Conservation (phyloP, 2,329 filamentous ascomycete species). For the Verticillium nubilum region DNA sequence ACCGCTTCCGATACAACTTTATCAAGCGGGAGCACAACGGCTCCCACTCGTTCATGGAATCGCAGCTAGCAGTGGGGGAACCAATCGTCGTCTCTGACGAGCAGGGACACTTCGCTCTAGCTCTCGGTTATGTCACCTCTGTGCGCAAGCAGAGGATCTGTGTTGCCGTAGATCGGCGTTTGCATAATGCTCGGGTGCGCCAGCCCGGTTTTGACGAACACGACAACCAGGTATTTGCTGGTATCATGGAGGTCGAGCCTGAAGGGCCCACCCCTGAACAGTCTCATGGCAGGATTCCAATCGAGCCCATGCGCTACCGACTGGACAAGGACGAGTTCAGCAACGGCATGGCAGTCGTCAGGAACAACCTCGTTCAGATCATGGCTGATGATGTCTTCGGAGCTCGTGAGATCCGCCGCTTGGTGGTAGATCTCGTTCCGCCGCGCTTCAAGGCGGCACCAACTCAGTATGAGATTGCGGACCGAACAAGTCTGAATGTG, state of each 20-base stretch:
- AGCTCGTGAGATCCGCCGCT: conserved; percentile 64
- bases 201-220: conserved; percentile 69
- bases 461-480: conserved; percentile 58
- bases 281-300: conserved; percentile 44
- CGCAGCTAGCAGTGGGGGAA: conserved; percentile 80
- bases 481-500: conserved; percentile 67
- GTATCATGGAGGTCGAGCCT: conserved; percentile 79
- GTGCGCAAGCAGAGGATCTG: conserved; percentile 71
- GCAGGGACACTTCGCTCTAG: conserved; percentile 87
- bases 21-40: conserved; percentile 58
- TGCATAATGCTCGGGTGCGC: conserved; percentile 79
- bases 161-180: conserved; percentile 81
- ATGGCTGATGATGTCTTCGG: conserved; percentile 77
- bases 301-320: conserved; percentile 64
- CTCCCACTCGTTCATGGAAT: conserved; percentile 83
- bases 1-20: conserved; percentile 83
- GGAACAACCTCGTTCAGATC: conserved; percentile 88
- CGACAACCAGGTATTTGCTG: conserved; percentile 79
- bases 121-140: conserved; percentile 82
- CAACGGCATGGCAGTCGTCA: conserved; percentile 91
- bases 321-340: conserved; percentile 98
- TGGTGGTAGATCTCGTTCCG: conserved; percentile 72
- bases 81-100: conserved; percentile 97
- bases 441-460: conserved; percentile 67
- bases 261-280: conserved; percentile 48